Conservation (phyloP, 345 rosid genomes). For the Hirschfeldia incana region DNA sequence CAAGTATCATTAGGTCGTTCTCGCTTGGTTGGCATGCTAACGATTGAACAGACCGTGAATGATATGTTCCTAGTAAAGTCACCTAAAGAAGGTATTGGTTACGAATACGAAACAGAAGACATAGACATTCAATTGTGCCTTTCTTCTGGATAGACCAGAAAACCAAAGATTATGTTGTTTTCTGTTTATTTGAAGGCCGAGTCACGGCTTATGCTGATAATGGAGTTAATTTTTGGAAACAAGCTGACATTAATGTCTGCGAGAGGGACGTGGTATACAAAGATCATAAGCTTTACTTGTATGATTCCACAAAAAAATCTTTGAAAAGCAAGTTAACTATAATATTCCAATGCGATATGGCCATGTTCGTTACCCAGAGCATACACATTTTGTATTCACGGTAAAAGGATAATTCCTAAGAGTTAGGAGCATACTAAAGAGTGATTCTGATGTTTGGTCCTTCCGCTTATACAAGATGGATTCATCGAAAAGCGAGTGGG, state of each 20-base stretch:
- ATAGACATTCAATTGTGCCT: neutral
- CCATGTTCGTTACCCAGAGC: neutral
- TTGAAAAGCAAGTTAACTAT: neutral
- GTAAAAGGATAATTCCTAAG: neutral
- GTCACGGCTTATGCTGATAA: neutral
- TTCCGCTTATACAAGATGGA: neutral
- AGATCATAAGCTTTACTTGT: neutral
- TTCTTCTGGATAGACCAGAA: slow-evolving; percentile 2
- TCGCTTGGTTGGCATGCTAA: neutral
- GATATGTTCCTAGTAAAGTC: neutral
- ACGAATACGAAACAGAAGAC: neutral
- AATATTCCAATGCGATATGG: no score
- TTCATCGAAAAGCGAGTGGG: neutral
- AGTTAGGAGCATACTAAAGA: neutral
- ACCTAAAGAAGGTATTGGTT: neutral
- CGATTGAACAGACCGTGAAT: neutral
- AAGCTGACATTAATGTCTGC: neutral
- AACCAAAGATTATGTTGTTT: slow-evolving; percentile 12
- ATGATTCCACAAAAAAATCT: neutral
- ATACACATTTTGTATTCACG: neutral
- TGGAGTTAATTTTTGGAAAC: slow-evolving; percentile 10
- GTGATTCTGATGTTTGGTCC: neutral
- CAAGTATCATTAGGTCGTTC: no score
- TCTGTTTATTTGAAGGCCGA: neutral
- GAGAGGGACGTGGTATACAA: neutral